These are phyloP conservation scores for Strobilomyces confusus DNA, from an alignment of 768 basidiomycete genomes.

Conservation along the genomic window DNA sequence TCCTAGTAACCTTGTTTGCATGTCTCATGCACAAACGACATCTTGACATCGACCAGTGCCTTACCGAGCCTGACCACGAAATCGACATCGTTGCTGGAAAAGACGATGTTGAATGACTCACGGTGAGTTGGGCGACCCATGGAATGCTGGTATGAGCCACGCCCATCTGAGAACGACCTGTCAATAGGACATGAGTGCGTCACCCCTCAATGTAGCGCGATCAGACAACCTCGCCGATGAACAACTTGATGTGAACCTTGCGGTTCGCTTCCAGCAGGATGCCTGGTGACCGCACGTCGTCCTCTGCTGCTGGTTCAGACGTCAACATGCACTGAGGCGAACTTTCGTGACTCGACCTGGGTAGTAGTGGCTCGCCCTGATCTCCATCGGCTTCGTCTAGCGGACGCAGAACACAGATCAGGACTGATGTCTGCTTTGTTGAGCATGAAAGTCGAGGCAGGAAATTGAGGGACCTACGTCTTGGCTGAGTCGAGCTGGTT, in stretches of 20 bases:
- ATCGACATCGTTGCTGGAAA: constrained; percentile 66
- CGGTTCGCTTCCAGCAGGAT: constrained; percentile 61
- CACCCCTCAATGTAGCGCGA: background rate
- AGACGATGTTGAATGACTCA: constrained; percentile 31
- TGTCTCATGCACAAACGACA: constrained; percentile 52
- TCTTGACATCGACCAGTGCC: constrained; percentile 59
- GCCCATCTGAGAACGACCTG: constrained; percentile 80
- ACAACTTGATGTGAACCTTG: constrained; percentile 68
- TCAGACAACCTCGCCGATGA: constrained; percentile 59
- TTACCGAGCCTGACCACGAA: constrained; percentile 74
- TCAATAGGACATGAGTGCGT: background rate
- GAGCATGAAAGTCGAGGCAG: background rate
- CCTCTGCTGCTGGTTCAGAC: constrained; percentile 6
- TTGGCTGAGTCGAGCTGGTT: background rate
- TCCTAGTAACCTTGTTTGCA: too few species aligned
- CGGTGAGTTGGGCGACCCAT: constrained; percentile 54
- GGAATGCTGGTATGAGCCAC: constrained; percentile 85
- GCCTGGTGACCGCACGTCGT: constrained; percentile 31
- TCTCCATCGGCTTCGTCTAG: constrained; percentile 26
- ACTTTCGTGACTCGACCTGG: background rate
- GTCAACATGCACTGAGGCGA: background rate
- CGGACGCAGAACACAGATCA: constrained; percentile 44
- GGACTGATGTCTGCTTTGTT: constrained; percentile 34
- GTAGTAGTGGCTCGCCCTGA: constrained; percentile 34
- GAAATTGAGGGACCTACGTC: constrained; percentile 10